phyloP scores from a whole-genome alignment of 176 grass and related monocot genomes.

The Musa beccarii region DNA sequence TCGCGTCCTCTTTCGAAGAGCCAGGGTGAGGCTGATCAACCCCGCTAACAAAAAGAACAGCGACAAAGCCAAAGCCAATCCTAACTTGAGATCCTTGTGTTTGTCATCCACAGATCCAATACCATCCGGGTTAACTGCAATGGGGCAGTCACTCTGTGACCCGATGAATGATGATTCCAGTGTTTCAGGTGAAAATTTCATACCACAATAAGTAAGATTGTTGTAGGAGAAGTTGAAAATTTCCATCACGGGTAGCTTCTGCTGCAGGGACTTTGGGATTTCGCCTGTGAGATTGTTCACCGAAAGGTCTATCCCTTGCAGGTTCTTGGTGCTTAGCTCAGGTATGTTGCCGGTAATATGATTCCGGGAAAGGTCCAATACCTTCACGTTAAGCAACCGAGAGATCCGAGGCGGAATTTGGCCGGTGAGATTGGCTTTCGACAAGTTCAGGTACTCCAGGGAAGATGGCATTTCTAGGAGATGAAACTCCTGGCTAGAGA shows the following conservation, averaged over 20 bases:
- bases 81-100: constrained; percentile 37
- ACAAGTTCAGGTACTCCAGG: constrained; percentile 85
- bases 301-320: constrained; percentile 69
- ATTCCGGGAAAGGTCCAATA: constrained; percentile 77
- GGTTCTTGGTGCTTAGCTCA: constrained; percentile 36
- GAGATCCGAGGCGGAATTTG: constrained; percentile 40
- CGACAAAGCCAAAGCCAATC: constrained; percentile 44
- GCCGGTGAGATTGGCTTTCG: constrained; percentile 54
- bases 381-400: constrained; percentile 49
- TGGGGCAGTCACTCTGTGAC: constrained; percentile 77
- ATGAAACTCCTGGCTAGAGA: constrained; percentile 39
- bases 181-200: constrained; percentile 42
- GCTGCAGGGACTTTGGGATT: constrained; percentile 63
- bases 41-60: constrained; percentile 46
- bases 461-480: constrained; percentile 31
- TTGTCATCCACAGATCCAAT: constrained; percentile 30
- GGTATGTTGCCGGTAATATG: constrained; percentile 57
- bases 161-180: constrained; percentile 55
- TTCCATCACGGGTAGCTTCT: constrained; percentile 43
- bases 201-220: constrained; percentile 81
- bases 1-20: constrained; percentile 31
- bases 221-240: constrained; percentile 96
- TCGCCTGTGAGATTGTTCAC: constrained; percentile 88
- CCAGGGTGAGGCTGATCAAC: constrained; percentile 44
- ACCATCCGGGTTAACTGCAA: constrained; percentile 64